Conservation (phyloP, 1,139 yeast species). For the Suhomyces bolitotheri region DNA sequence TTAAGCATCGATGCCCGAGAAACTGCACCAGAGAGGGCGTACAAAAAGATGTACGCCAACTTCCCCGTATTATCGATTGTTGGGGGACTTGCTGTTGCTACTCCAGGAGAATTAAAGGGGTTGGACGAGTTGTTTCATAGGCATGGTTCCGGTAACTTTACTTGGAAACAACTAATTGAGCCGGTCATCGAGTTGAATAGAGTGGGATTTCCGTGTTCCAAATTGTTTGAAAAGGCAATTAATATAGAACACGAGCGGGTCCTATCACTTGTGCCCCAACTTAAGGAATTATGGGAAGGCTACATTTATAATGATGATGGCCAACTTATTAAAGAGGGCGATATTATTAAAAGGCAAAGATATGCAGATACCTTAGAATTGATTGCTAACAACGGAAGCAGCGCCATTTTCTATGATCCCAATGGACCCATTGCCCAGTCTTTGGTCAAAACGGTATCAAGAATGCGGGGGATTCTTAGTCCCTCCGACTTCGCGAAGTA, state of each 20-base stretch:
- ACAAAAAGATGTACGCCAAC: constrained; percentile 63
- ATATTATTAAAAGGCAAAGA: constrained; percentile 55
- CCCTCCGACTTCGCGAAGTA: constrained; percentile 66
- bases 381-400: constrained; percentile 74
- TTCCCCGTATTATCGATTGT: constrained; percentile 50
- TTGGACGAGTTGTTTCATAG: constrained; percentile 55
- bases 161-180: constrained; percentile 71
- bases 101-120: constrained; percentile 91
- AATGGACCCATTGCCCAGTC: constrained; percentile 66
- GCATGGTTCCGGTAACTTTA: constrained; percentile 70
- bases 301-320: constrained; percentile 46
- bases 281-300: constrained; percentile 49
- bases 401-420: constrained; percentile 80
- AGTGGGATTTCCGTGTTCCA: constrained; percentile 63
- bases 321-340: constrained; percentile 52
- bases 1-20: constrained; percentile 85
- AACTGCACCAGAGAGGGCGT: constrained; percentile 69
- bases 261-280: constrained; percentile 28
- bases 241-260: constrained; percentile 25
- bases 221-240: constrained; percentile 43
- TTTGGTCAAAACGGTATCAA: constrained; percentile 46
- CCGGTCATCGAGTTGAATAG: constrained; percentile 75
- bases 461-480: constrained; percentile 62
- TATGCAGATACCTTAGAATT: constrained; percentile 66
- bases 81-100: constrained; percentile 84